These are phyloP conservation scores for Pleurotus platypus DNA, from an alignment of 768 basidiomycete genomes.

Conservation along the genomic window DNA sequence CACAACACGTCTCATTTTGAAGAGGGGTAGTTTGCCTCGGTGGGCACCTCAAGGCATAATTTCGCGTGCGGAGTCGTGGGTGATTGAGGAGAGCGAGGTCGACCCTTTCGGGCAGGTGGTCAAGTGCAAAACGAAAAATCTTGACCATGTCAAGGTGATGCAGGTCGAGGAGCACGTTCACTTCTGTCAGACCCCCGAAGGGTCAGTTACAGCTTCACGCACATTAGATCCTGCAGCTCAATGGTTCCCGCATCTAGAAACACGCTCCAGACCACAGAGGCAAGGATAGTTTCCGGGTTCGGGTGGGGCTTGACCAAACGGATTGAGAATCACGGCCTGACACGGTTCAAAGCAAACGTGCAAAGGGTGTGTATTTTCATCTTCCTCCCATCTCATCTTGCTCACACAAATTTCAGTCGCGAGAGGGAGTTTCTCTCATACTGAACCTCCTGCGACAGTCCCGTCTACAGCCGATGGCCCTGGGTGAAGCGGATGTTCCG, in stretches of 20 bases:
- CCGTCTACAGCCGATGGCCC: conserved; percentile 56
- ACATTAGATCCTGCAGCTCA: neutral
- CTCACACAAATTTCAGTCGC: conserved; percentile 49
- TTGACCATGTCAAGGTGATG: conserved; percentile 94
- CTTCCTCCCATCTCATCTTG: neutral
- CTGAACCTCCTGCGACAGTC: conserved; percentile 77
- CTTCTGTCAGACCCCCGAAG: conserved; percentile 64
- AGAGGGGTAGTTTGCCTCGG: conserved; percentile 84
- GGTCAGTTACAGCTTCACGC: conserved; percentile 45
- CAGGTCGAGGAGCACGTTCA: conserved; percentile 82
- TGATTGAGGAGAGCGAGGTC: conserved; percentile 92
- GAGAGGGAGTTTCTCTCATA: conserved; percentile 83
- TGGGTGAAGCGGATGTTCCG: conserved; percentile 30
- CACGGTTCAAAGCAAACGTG: conserved; percentile 82
- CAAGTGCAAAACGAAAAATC: conserved; percentile 78
- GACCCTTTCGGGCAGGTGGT: conserved; percentile 79
- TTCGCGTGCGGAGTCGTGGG: conserved; percentile 87
- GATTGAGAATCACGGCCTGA: conserved; percentile 84
- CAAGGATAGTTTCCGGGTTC: conserved; percentile 81
- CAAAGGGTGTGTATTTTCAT: conserved; percentile 51
- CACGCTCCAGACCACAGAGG: conserved; percentile 85
- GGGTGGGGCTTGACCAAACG: conserved; percentile 87
- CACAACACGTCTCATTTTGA: conserved; percentile 90
- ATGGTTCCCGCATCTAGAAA: conserved; percentile 37
- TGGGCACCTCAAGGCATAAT: conserved; percentile 89